Conservation (phyloP, 345 rosid species). For the Hevea brasiliensis region DNA sequence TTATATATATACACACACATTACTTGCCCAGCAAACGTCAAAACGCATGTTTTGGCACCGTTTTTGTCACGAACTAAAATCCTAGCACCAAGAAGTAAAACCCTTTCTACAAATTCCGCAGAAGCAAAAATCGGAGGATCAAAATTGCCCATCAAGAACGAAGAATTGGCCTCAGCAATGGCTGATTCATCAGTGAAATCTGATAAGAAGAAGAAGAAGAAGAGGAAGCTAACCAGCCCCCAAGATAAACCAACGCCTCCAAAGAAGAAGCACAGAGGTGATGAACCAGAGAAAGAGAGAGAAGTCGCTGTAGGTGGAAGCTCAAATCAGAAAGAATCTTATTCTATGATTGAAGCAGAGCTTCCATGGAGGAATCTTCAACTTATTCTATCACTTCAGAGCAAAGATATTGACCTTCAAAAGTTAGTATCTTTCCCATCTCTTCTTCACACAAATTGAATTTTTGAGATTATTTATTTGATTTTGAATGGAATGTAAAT, state of each 20-base stretch:
- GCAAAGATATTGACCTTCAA: slow-evolving; percentile 43
- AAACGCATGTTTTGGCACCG: background rate
- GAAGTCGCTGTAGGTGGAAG: slow-evolving; percentile 23
- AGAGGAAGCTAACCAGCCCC: slow-evolving; percentile 37
- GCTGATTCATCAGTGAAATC: slow-evolving; percentile 31
- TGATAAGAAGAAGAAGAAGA: slow-evolving; percentile 35
- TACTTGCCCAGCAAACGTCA: too few species aligned
- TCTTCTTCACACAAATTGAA: background rate
- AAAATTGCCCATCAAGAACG: background rate
- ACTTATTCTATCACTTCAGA: slow-evolving; percentile 58
- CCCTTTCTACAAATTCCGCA: background rate
- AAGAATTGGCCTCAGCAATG: slow-evolving; percentile 22
- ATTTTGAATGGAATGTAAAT: slow-evolving; percentile 14
- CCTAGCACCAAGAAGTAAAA: background rate
- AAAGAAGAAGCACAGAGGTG: slow-evolving; percentile 39
- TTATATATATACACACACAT: too few species aligned
- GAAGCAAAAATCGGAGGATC: background rate
- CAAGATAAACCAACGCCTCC: slow-evolving; percentile 28
- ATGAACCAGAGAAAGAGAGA: slow-evolving; percentile 12
- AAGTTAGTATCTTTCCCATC: slow-evolving; percentile 44
- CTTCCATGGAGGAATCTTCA: slow-evolving; percentile 74
- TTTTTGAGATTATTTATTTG: background rate
- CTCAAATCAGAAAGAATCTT: slow-evolving; percentile 12
- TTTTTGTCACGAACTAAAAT: background rate
- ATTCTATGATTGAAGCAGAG: slow-evolving; percentile 29